Base-by-base conservation (phyloP, 2,329 filamentous ascomycete genomes). In the Colletotrichum orchidophilum region DNA sequence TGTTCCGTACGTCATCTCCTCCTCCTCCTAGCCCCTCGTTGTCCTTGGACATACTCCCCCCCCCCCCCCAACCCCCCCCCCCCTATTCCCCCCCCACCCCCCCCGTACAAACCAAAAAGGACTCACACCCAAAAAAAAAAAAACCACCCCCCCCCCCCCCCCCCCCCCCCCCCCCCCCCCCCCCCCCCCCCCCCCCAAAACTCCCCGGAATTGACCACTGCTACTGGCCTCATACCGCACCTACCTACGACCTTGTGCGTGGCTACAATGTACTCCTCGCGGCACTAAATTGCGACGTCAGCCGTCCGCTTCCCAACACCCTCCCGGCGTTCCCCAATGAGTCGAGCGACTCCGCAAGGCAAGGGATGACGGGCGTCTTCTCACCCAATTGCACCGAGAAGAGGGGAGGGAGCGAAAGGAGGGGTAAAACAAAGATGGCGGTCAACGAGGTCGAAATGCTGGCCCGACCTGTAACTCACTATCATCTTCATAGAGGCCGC, bases 351-450 rank as follows among this genome's bases (percentile, higher is more conserved):
- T 4, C 26, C 13, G 18, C 11, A 24, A 39, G 27, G 35, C 54
- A 11, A 52, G 42, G 21, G 54, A n/a, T 24, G 12, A 59, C 35
- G 27, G 11, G 21, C 52, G 24, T 7, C 54, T 12, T 46, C 27
- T 21, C 46, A 18, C 12, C 27, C 49, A 31, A 31, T 50, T 42
- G 21, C 13, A 35, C 63, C 39, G 49, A 50, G n/a, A 63, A 24
- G 68, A 39, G 39, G 63, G 52, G 26, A 53, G 29, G 21, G 58
- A 35, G 26, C 18, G 29, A 31, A n/a, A 59, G 46, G 26, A 33
- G 58, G 53, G 52, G 64, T 52, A 35, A 35, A 42, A 33, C 35
- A 35, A 39, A 53, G 60, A 53, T 63, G 60, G 66, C 54, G 61
- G 66, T 65, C 58, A 63, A 55, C 42, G 50, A 35, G 8, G 18